These are phyloP conservation scores for Diplodia seriata DNA, from an alignment of 2,329 filamentous ascomycete species.

Conservation along the genomic window DNA sequence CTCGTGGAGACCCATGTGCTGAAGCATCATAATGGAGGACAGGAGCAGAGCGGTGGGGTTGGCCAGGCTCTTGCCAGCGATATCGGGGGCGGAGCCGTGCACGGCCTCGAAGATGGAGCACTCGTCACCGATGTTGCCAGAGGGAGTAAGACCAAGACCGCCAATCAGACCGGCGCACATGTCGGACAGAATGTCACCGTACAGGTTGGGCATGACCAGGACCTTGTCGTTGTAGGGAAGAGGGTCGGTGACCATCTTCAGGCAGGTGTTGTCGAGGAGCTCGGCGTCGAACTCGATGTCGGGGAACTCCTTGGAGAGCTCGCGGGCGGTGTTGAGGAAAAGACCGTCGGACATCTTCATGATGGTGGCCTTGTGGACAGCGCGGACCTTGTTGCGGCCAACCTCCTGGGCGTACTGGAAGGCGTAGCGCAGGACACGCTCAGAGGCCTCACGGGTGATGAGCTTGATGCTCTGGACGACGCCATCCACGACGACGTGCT, in stretches of 20 bases:
- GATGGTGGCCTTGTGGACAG: constrained; percentile 99
- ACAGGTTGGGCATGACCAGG: constrained; percentile 95
- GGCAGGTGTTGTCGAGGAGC: constrained; percentile 97
- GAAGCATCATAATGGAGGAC: constrained; percentile 98
- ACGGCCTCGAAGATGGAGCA: constrained; percentile 99
- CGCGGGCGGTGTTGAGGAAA: constrained; percentile 85
- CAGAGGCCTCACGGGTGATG: constrained; percentile 91
- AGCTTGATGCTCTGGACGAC: constrained; percentile 99
- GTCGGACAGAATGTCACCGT: constrained; percentile 99
- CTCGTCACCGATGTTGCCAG: constrained; percentile 98
- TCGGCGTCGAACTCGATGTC: constrained; percentile 96
- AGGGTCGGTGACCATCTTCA: constrained; percentile 98
- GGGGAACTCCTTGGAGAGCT: constrained; percentile 94
- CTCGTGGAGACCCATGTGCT: constrained; percentile 90
- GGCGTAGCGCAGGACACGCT: constrained; percentile 94
- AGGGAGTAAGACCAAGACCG: constrained; percentile 94
- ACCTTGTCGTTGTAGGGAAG: constrained; percentile 99
- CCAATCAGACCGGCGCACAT: constrained; percentile 99
- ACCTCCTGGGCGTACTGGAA: constrained; percentile 97
- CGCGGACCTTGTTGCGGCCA: constrained; percentile 94
- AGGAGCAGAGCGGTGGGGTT: constrained; percentile 97
- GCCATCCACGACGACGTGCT: constrained; percentile 96
- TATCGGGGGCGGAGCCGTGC: constrained; percentile 95
- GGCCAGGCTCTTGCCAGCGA: constrained; percentile 92
- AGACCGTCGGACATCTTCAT: constrained; percentile 99